Evolutionary conservation across 805 yeast species (phyloP).

Genomic region (Cyberlindnera galapagoensis): DNA sequence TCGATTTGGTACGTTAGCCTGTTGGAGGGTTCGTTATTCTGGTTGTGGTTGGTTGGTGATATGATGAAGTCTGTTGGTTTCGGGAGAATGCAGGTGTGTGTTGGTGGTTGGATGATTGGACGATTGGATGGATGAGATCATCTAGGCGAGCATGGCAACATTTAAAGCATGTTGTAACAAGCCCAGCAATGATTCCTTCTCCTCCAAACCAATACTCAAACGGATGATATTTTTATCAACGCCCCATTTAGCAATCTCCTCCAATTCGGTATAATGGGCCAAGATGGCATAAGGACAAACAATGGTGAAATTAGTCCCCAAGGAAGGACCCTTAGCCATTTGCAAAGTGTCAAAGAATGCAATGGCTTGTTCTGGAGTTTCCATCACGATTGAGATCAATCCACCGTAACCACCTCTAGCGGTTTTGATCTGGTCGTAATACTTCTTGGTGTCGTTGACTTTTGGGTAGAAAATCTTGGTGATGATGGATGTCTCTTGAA

Average conservation of each 20-base stretch:
- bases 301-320: constrained; percentile 84
- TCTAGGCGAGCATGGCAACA: constrained; percentile 16
- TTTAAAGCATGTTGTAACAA: constrained; percentile 17
- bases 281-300: constrained; percentile 87
- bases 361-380: constrained; percentile 55
- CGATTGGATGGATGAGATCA: neutral
- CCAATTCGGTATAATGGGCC: constrained; percentile 79
- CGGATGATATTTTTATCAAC: constrained; percentile 74
- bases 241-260: constrained; percentile 75
- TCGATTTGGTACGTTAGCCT: neutral
- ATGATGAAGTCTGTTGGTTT: too few species aligned
- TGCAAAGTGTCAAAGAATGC: constrained; percentile 66
- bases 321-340: constrained; percentile 81
- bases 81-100: neutral
- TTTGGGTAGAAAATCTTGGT: constrained; percentile 70
- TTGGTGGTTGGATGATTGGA: neutral
- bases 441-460: constrained; percentile 39
- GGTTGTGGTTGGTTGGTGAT: too few species aligned
- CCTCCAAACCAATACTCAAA: constrained; percentile 83
- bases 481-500: constrained; percentile 43
- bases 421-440: constrained; percentile 70
- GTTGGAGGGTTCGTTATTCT: neutral
- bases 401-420: constrained; percentile 85
- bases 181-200: constrained; percentile 42
- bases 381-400: constrained; percentile 65